phyloP scores from a whole-genome alignment of 1,284 basidiomycete species.

The Pterula multifida region DNA sequence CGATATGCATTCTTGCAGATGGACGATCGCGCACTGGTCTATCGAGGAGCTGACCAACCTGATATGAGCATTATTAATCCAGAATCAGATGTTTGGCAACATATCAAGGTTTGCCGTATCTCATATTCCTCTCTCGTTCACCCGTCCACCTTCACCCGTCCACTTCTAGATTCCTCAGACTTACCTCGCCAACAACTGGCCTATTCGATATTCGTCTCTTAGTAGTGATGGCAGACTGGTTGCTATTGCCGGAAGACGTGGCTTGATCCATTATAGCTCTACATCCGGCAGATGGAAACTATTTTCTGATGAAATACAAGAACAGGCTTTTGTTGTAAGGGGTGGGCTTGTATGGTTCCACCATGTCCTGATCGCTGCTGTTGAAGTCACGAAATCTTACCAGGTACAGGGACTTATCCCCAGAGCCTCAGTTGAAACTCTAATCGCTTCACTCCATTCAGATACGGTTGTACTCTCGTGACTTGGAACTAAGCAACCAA shows the following conservation, averaged over 20 bases:
- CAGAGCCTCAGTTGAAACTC: slow-evolving; percentile 5
- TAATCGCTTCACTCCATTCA: no score
- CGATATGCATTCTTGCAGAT: slow-evolving; percentile 92
- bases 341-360: slow-evolving; percentile 97
- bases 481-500: slow-evolving; percentile 79
- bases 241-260: slow-evolving; percentile 86
- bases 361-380: slow-evolving; percentile 87
- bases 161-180: slow-evolving; percentile 63
- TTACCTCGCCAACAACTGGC: slow-evolving; percentile 91
- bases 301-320: slow-evolving; percentile 78
- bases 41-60: slow-evolving; percentile 93
- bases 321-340: slow-evolving; percentile 78
- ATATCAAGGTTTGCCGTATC: slow-evolving; percentile 58
- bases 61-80: slow-evolving; percentile 98
- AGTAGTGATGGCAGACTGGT: slow-evolving; percentile 87
- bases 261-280: slow-evolving; percentile 89
- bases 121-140: slow-evolving; percentile 2
- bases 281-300: slow-evolving; percentile 93
- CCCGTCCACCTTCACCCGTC: slow-evolving; percentile 1
- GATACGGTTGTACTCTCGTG: slow-evolving; percentile 94
- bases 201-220: slow-evolving; percentile 86
- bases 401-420: slow-evolving; percentile 37
- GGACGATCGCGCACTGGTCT: slow-evolving; percentile 91
- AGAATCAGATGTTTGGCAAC: slow-evolving; percentile 97
- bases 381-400: slow-evolving; percentile 70